Evolutionary conservation across 163 green algal species (phyloP).

Genomic region (Chloroidium sp.): DNA sequence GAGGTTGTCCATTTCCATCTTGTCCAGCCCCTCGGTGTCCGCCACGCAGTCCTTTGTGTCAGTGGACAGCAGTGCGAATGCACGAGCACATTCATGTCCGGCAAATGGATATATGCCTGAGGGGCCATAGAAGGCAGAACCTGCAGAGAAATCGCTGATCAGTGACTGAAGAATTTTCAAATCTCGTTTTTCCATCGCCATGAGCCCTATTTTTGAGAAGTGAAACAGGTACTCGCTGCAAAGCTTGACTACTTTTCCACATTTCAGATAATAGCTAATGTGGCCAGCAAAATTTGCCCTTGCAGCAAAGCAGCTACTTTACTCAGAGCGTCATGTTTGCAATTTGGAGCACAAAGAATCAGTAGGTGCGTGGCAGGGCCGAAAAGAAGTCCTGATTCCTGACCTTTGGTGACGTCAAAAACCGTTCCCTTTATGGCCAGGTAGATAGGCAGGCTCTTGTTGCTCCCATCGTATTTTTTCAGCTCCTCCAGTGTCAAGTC

Average conservation of each 20-base stretch:
- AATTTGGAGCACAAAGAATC: too few species aligned
- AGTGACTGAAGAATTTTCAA: too few species aligned
- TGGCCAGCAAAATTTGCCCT: too few species aligned
- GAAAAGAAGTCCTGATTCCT: not conserved
- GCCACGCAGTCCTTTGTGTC: conserved; percentile 63
- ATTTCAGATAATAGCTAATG: too few species aligned
- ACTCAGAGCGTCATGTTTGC: too few species aligned
- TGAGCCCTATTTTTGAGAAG: too few species aligned
- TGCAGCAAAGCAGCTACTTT: too few species aligned
- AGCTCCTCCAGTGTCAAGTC: conserved; percentile 63
- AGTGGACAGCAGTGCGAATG: conserved; percentile 76
- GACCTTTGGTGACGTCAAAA: conserved; percentile 71
- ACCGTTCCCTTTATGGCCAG: conserved; percentile 70
- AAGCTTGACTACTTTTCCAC: too few species aligned
- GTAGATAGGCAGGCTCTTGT: conserved; percentile 56
- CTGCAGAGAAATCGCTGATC: conserved; percentile 8
- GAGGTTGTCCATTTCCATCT: conserved; percentile 61
- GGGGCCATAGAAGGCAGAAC: conserved; percentile 72
- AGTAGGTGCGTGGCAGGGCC: too few species aligned
- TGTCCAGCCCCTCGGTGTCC: conserved; percentile 46
- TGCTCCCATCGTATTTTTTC: conserved; percentile 47
- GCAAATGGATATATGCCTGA: conserved; percentile 82
- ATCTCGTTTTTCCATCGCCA: too few species aligned
- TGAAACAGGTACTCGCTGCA: too few species aligned
- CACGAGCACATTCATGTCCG: conserved; percentile 69